Base-by-base conservation (phyloP, 2,329 filamentous ascomycete genomes). In the Colletotrichum ledebouriae region DNA sequence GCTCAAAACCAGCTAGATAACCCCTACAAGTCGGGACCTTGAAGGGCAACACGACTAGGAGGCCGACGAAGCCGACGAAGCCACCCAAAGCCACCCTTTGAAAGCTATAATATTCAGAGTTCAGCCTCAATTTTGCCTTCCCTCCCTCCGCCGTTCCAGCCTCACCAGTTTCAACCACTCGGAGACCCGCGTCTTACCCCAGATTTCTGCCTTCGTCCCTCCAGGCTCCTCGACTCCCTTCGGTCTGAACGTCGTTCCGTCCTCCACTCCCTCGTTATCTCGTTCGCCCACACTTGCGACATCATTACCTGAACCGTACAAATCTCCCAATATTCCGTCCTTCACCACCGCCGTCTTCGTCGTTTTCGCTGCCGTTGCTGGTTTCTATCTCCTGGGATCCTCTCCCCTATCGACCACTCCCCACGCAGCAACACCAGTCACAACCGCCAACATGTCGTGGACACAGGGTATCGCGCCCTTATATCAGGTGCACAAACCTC, bases 401-500 rank as follows among this genome's bases (percentile, higher is more conserved):
- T 42, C 55, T 44, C 25, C 55, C 29, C 34, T 44, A 20, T 29
- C 25, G 25, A 29, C 25, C 25, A 29, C 47, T 50, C 22, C 29
- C 47, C 47, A 50, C n/a, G 29, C 39, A 46, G 47, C 59, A 37
- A 52, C 37, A 39, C 6, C 20, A 12, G 6, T 33, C 12, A 3
- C 25, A 47, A 46, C 52, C 50, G 58, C 63, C 70, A 73, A 39
- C 34, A 80, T 80, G 78, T 59, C 77, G 73, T 83, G 79, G 77
- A 81, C 74, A 62, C 74, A 74, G 73, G 83, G 83, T 71, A 77
- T 83, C 33, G 80, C 84, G 76, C 87, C 87, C 70, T 76, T 89
- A 70, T 80, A 84, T 74, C 87, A 87, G 80, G 83, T 87, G 75
- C 90, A 91, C 80, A 89, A 89, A 78, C 87, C 89, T 39, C 93